Evolutionary conservation across 352 stramenopile species (phyloP).

Genomic region (Globisporangium cylindrosporum): DNA sequence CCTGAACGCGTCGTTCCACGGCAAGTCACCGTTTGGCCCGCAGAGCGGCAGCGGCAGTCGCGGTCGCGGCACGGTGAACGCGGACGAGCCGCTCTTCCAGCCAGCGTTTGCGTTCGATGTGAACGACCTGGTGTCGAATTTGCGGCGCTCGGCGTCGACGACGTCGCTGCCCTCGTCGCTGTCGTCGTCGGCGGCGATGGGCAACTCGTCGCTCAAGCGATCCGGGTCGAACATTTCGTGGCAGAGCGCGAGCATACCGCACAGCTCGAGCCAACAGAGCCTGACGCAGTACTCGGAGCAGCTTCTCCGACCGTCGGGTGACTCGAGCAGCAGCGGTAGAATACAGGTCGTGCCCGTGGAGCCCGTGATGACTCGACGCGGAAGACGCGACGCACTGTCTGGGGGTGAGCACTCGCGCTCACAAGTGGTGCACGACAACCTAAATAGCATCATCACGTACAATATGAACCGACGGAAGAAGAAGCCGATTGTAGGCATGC

Average conservation of each 20-base stretch:
- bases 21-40: background rate
- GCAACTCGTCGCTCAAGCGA: slow-evolving; percentile 17
- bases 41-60: slow-evolving; percentile 5
- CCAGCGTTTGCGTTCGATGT: slow-evolving; percentile 56
- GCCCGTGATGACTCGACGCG: slow-evolving; percentile 24
- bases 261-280: slow-evolving; percentile 23
- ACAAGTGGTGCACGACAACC: slow-evolving; percentile 12
- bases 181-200: slow-evolving; percentile 24
- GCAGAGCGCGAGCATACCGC: slow-evolving; percentile 1
- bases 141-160: slow-evolving; percentile 20
- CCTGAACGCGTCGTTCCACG: slow-evolving; percentile 41
- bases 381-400: slow-evolving; percentile 38
- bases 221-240: slow-evolving; percentile 19
- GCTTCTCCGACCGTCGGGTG: background rate
- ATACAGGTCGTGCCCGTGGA: slow-evolving; percentile 30
- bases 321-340: slow-evolving; percentile 13
- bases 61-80: background rate
- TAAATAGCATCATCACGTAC: slow-evolving; percentile 57
- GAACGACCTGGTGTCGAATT: slow-evolving; percentile 40
- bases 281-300: slow-evolving; percentile 10
- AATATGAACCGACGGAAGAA: slow-evolving; percentile 62
- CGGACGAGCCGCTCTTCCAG: slow-evolving; percentile 33
- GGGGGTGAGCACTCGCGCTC: slow-evolving; percentile 31
- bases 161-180: slow-evolving; percentile 26
- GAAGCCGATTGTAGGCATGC: slow-evolving; percentile 42